Evolutionary conservation across 2,329 filamentous ascomycete genomes (phyloP), one percentile per base, ranked within the genome.

Genomic region (Botrytis pseudocinerea): DNA sequence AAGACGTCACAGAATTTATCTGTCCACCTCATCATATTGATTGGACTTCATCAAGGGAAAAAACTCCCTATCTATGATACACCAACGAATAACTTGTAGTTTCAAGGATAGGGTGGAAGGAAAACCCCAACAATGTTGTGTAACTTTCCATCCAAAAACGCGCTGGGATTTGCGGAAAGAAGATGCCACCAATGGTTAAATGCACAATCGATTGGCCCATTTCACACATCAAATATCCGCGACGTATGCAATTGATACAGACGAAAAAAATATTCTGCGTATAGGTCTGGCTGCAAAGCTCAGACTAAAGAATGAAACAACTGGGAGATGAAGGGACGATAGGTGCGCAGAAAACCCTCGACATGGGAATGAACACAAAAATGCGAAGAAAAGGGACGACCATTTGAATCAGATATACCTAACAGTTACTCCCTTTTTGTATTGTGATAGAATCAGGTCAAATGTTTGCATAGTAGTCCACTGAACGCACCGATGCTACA

Each of bases 341-440:
- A 44, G 18, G 20, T 48, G 44, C 7, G 20, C 63, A 10, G 38
- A 44, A 51, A 38, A 10, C 6, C 22, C n/a, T 8, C 20, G 32
- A 51, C 28, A 9, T n/a, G 8, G 63, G 14, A 48, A 22, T 9
- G 20, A 65, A 10, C 25, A 65, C 32, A 5, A 38, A 9, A n/a
- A n/a, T n/a, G 12, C 14, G 32, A 7, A n/a, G 0, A 7, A 10
- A 54, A 12, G 6, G 2, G 8, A 54, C 4, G 0, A 9, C n/a
- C 1, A 32, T 22, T 32, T 20, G 8, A 5, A 10, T 2, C 40
- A 46, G 40, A 25, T 22, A 22, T 51, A 9, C 8, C 28, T 12
- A 14, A 66, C 48, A 25, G 7, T 20, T 20, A 16, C 5, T 32
- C 3, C 7, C 16, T 14, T 38, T 2, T n/a, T 51, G 12, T 14